Evolutionary conservation across 176 grass and related monocot genomes (phyloP), one percentile per base, ranked within the genome.

Genomic region (Zizania latifolia): DNA sequence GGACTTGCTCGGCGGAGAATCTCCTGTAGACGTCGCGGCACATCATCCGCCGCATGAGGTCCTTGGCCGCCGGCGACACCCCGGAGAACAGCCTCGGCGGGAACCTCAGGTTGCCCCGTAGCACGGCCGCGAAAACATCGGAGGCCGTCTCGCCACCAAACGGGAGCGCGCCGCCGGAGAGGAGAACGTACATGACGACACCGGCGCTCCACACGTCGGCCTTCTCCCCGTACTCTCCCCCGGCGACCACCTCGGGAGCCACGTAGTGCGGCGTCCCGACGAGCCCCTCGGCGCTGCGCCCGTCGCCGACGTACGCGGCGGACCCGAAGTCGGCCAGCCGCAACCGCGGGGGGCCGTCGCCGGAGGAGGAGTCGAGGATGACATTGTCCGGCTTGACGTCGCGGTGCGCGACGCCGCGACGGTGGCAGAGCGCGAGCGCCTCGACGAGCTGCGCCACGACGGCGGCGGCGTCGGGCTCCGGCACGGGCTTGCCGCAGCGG

Each of bases 361-460:
- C 44, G 22, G 0, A 4, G 51, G 1, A 0, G 17, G 22, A 37
- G 79, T 93, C 88, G 70, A 97, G 78, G 19, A 97, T 71, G n/a
- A 97, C 64, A 75, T 97, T 93, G 76, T 97, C 94, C 0, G 94
- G 94, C 89, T 97, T 97, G 41, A 97, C 80, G 80, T 97, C 94
- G 40, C 94, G 86, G 85, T 97, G 94, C 19, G 76, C 90, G 17
- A 97, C 79, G 14, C 88, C 86, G 13, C 77, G 81, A 45, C 76
- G 74, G 80, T 97, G 94, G 78, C 94, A 97, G 4, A 36, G 26
- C 0, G 83, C 94, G 63, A 97, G 88, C 61, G 85, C 88, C 71
- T 84, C 72, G 41, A 84, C 84, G 64, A 97, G 72, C 70, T 78
- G 82, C n/a, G 78, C 82, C 41, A 88, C 82, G 6, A 89, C 29